Percentiles rank a stretch among this genome's conserved stretches.
Conservation (phyloP, 2,329 filamentous ascomycete genomes). For the Magnaporthales sp. region DNA sequence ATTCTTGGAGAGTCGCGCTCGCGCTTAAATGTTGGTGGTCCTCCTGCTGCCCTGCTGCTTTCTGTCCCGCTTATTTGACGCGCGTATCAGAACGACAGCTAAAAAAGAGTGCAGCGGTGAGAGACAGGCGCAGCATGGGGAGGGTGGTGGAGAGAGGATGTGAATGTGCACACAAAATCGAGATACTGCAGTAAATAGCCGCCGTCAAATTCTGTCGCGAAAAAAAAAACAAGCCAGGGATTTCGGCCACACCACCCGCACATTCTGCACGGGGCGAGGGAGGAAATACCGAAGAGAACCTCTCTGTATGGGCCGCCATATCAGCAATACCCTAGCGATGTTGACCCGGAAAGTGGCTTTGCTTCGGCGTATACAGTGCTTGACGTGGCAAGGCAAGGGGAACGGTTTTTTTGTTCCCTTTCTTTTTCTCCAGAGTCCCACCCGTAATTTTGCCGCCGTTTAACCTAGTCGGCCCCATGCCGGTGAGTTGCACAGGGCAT, state of each 20-base stretch:
- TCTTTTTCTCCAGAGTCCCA: neutral
- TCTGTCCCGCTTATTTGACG: neutral
- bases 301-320: neutral
- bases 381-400: neutral
- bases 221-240: neutral
- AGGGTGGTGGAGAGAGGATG: neutral
- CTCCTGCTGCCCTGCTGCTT: neutral
- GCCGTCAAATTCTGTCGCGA: neutral
- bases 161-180: no score
- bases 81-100: neutral
- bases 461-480: neutral
- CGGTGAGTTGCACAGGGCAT: no score
- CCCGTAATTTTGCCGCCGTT: neutral
- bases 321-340: neutral
- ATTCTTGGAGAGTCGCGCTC: neutral
- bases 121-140: neutral
- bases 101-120: neutral
- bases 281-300: neutral
- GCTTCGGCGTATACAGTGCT: no score
- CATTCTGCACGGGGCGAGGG: neutral
- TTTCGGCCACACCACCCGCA: neutral
- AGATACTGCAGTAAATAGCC: neutral
- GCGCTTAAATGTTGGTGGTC: neutral
- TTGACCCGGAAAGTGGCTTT: neutral
- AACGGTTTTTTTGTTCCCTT: neutral